A percentile compares a stretch with the other conserved stretches of the same genome.
Conservation (phyloP, 345 rosid species). For the Arabidopsis suecica region DNA sequence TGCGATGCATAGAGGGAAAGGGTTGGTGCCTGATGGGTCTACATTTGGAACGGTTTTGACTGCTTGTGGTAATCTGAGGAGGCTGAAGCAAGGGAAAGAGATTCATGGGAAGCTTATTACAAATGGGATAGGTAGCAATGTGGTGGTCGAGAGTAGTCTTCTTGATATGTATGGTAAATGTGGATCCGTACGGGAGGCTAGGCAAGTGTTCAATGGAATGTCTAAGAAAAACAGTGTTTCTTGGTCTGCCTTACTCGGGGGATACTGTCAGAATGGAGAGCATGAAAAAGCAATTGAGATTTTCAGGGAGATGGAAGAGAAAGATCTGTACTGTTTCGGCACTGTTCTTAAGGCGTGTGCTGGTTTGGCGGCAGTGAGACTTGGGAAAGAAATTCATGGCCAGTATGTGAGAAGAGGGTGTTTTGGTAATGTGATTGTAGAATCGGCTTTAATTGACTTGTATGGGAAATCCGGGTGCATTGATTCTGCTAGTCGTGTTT, state of each 20-base stretch:
- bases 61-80: slow-evolving; percentile 79
- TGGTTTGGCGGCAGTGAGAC: slow-evolving; percentile 72
- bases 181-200: slow-evolving; percentile 59
- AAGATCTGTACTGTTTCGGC: slow-evolving; percentile 80
- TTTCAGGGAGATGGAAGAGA: slow-evolving; percentile 58
- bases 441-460: slow-evolving; percentile 88
- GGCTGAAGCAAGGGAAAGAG: slow-evolving; percentile 78
- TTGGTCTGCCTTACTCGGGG: slow-evolving; percentile 86
- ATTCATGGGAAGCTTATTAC: slow-evolving; percentile 69
- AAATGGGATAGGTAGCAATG: slow-evolving; percentile 59
- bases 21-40: slow-evolving; percentile 64
- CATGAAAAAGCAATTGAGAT: slow-evolving; percentile 65
- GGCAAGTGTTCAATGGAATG: slow-evolving; percentile 72
- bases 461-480: slow-evolving; percentile 88
- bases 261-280: slow-evolving; percentile 76
- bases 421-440: slow-evolving; percentile 70
- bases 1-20: slow-evolving; percentile 58
- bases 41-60: slow-evolving; percentile 78
- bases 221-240: slow-evolving; percentile 66
- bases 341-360: slow-evolving; percentile 87
- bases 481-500: slow-evolving; percentile 65
- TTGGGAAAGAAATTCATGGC: slow-evolving; percentile 90
- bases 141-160: slow-evolving; percentile 80
- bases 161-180: slow-evolving; percentile 98
- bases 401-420: slow-evolving; percentile 82